These are phyloP conservation scores for Fusarium brevicatenulatum DNA, from an alignment of 2,329 filamentous ascomycete species.

Conservation along the genomic window DNA sequence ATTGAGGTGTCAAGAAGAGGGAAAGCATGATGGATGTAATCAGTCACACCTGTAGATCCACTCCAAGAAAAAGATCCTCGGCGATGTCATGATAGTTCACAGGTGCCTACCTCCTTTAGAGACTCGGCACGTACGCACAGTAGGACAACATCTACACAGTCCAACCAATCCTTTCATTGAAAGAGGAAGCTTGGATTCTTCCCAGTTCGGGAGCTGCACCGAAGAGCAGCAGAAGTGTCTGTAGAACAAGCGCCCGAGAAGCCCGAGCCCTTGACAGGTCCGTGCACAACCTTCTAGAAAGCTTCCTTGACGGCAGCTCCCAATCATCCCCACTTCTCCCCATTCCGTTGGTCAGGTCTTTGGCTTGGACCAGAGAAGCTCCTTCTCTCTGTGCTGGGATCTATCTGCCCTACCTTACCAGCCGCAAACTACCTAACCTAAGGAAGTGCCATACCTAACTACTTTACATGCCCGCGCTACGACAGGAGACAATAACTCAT, in stretches of 20 bases:
- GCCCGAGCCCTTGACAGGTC: slow-evolving; percentile 24
- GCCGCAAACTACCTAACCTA: not conserved
- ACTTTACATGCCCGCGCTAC: not conserved
- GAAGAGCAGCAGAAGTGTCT: slow-evolving; percentile 42
- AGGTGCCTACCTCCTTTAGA: not conserved
- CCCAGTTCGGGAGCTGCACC: slow-evolving; percentile 44
- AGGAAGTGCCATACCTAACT: not conserved
- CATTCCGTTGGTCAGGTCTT: slow-evolving; percentile 34
- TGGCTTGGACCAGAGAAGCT: slow-evolving; percentile 11
- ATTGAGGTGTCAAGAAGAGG: not conserved
- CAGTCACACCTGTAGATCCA: slow-evolving; percentile 10
- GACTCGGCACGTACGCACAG: not conserved
- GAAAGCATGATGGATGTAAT: not conserved
- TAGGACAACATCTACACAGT: slow-evolving; percentile 11
- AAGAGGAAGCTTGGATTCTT: slow-evolving; percentile 5
- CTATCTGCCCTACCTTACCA: slow-evolving; percentile 4
- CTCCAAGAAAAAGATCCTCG: not conserved
- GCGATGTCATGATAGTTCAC: slow-evolving; percentile 10
- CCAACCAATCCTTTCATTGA: not conserved
- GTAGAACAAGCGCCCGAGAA: slow-evolving; percentile 40
- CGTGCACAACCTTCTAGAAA: slow-evolving; percentile 46
- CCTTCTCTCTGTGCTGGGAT: slow-evolving; percentile 18
- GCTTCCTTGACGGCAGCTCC: slow-evolving; percentile 42
- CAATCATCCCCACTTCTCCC: slow-evolving; percentile 34
- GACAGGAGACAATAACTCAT: slow-evolving; percentile 9